Base-by-base conservation (phyloP, 2,329 filamentous ascomycete genomes). In the Fusarium camptoceras region DNA sequence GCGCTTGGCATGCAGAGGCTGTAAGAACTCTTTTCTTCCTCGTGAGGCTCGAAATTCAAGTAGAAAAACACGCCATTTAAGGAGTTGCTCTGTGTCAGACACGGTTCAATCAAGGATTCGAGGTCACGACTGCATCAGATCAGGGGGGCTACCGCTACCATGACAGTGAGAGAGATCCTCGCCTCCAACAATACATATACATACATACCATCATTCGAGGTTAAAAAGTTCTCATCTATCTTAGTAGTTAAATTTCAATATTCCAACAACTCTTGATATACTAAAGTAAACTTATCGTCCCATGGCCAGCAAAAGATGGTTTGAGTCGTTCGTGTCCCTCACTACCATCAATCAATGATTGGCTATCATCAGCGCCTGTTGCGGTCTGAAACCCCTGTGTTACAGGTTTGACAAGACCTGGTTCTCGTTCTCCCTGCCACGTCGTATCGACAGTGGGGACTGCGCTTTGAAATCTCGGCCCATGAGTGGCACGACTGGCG, bases 401-500 rank as follows among this genome's bases (percentile, higher is more conserved):
- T 75, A 72, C 73, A 75, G 73, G 73, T 75, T 64, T 58, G 59
- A 67, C 63, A 65, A 55, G 68, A 62, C 72, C 60, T 65, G 65
- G 56, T 42, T 66, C 56, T 43, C 51, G 56, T 42, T 66, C 56
- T 43, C 51, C 72, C 61, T 65, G 68, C 34, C 48, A 59, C 24
- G 71, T 75, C 47, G 60, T 48, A 72, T 50, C 67, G 51, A 54
- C n/a, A 57, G 68, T 31, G 68, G 68, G 31, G 49, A 16, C 22
- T 37, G 25, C 12, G 11, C 39, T 51, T 53, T 30, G 24, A 57
- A 59, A 47, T 68, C 67, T 55, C 50, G 53, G 7, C 49, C 49
- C 42, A 66, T 66, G 30, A 60, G 37, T 66, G 61, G 55, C 47
- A 55, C 47, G 37, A 66, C 47, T 15, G 31, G 14, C 16, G n/a